Conservation (phyloP, 1,284 basidiomycete genomes). For the Moniliophthora roreri region DNA sequence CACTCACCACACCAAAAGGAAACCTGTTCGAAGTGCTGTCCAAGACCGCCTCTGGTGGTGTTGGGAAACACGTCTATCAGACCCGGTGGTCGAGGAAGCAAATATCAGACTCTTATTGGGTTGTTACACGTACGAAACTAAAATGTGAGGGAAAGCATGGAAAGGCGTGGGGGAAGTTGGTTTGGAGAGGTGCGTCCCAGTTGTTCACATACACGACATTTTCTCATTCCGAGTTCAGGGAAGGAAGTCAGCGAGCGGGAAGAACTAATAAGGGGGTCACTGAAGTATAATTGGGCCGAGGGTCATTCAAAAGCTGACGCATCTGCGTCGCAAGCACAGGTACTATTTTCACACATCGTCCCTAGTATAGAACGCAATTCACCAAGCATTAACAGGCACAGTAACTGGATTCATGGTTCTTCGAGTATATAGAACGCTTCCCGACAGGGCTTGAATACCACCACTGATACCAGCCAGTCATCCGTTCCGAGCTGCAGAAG, state of each 20-base stretch:
- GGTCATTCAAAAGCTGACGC: constrained; percentile 40
- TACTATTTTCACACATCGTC: too few relatives aligned
- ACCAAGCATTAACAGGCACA: too few relatives aligned
- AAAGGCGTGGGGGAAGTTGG: constrained; percentile 74
- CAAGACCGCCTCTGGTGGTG: constrained; percentile 62
- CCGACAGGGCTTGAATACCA: too few relatives aligned
- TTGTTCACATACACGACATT: neutral
- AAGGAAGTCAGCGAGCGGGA: constrained; percentile 47
- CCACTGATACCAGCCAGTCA: too few relatives aligned
- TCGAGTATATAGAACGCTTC: too few relatives aligned
- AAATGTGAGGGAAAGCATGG: constrained; percentile 73
- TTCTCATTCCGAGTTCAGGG: constrained; percentile 32
- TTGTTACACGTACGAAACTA: constrained; percentile 65
- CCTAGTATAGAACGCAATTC: too few relatives aligned
- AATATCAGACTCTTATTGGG: constrained; percentile 68
- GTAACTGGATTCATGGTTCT: too few relatives aligned
- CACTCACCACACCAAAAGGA: constrained; percentile 46
- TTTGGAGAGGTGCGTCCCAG: constrained; percentile 72
- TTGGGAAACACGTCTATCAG: constrained; percentile 69
- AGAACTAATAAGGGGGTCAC: constrained; percentile 52
- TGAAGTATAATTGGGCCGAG: constrained; percentile 62
- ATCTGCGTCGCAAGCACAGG: too few relatives aligned
- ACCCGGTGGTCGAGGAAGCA: constrained; percentile 70
- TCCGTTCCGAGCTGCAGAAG: too few relatives aligned
- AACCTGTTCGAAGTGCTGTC: constrained; percentile 73